Percentiles rank a stretch among this genome's conserved stretches.
These are phyloP conservation scores for Graphilbum sp. DNA, from an alignment of 2,329 filamentous ascomycete genomes.

Conservation along the genomic window DNA sequence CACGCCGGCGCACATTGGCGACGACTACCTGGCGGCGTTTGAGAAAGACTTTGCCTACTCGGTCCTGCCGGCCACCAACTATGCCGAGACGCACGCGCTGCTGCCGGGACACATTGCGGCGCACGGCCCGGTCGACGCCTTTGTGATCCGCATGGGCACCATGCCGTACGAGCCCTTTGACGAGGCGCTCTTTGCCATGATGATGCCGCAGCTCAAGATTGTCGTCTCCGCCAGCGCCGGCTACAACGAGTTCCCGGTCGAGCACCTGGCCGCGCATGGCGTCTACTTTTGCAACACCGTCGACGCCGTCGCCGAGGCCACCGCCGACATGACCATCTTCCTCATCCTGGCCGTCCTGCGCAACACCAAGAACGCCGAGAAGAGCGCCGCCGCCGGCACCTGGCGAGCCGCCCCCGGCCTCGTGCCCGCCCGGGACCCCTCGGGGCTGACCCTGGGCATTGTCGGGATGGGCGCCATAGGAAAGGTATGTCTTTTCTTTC, in stretches of 20 bases:
- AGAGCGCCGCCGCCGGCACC: slow-evolving; percentile 16
- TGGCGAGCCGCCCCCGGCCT: slow-evolving; percentile 19
- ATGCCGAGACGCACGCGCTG: slow-evolving; percentile 17
- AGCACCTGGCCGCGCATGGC: slow-evolving; percentile 22
- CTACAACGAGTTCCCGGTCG: slow-evolving; percentile 29
- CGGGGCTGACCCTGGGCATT: slow-evolving; percentile 27
- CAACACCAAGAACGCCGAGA: slow-evolving; percentile 25
- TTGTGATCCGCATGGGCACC: slow-evolving; percentile 33
- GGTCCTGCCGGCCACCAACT: slow-evolving; percentile 20
- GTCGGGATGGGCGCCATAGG: slow-evolving; percentile 32
- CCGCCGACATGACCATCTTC: slow-evolving; percentile 14
- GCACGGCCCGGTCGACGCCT: slow-evolving; percentile 26
- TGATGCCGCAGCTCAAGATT: slow-evolving; percentile 26
- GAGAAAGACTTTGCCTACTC: slow-evolving; percentile 21
- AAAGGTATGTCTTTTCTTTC: slow-evolving; percentile 14
- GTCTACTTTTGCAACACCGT: slow-evolving; percentile 38
- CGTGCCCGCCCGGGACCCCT: slow-evolving; percentile 23
- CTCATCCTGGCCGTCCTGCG: slow-evolving; percentile 16
- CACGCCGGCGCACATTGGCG: slow-evolving; percentile 19
- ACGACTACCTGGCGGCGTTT: slow-evolving; percentile 24
- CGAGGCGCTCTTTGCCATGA: slow-evolving; percentile 21
- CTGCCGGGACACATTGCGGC: slow-evolving; percentile 19
- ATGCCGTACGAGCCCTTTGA: slow-evolving; percentile 32
- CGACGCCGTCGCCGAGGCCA: slow-evolving; percentile 34
- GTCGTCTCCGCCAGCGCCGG: slow-evolving; percentile 29